Evolutionary conservation across 345 rosid genomes (phyloP), one percentile per base, ranked within the genome.

Genomic region (Populus tremula): DNA sequence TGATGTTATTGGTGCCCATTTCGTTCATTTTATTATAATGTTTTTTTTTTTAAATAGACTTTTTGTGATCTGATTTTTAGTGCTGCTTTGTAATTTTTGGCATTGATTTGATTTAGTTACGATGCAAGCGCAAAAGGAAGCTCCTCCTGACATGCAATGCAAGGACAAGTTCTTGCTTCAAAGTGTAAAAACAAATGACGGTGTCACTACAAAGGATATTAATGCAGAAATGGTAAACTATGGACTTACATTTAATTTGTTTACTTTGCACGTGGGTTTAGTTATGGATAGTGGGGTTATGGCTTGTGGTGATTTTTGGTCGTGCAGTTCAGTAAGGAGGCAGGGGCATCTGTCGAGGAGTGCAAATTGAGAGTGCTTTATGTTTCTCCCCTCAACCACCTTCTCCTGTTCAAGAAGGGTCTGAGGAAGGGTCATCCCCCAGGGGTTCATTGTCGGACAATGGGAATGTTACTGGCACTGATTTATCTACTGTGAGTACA

Each of bases 111-210:
- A 65, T 78, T 81, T 76, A 90, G 97, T 92, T 66, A 92, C 97
- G 13, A 90, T 92, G 97, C 97, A 92, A 89, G 94, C 94, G 0
- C 93, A 90, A 72, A 92, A 89, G 82, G 94, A 92, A 80, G 87
- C 90, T 66, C 97, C 94, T 82, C 35, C 81, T 7, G 97, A 92
- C 69, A 86, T 89, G 94, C 93, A 88, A 78, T 92, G 94, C 88
- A 89, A 87, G 87, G 97, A 92, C 77, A 92, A 92, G 83, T 92
- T 92, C 73, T 93, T 92, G 65, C 90, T 92, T 68, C 97, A 92
- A 88, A 88, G 94, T 79, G 94, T 90, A 27, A 90, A 83, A 74
- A 74, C 79, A 1, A 76, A 75, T 35, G 93, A 89, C 61, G 91
- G 90, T 74, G 80, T 69, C 43, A 31, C 87, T 3, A 76, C 87